Evolutionary conservation across 1,139 yeast species (phyloP), one percentile per base, ranked within the genome.

Genomic region (Citeromyces siamensis): DNA sequence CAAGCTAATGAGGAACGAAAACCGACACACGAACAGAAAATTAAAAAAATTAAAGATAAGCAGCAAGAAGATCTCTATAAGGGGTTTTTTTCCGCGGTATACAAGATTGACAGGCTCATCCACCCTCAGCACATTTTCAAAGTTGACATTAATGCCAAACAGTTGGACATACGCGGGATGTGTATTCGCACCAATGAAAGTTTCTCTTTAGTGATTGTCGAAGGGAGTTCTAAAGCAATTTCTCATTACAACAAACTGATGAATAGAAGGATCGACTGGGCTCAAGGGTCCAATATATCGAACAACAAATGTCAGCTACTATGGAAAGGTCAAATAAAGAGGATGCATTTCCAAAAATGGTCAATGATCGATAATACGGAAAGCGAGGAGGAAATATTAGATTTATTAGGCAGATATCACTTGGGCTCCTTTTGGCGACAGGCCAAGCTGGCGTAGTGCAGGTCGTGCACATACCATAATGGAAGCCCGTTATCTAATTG

Each of bases 81-180:
- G 26, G 94, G 94, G 0, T 57, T 62, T 23, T 62, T 50, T 46
- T 62, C 83, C 17, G 66, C 74, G 2, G 86, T 82, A 1, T 85
- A 75, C 52, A 62, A 64, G 19, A 60, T 86, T 6, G 60, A 64
- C 20, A 56, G 60, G 29, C 56, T 84, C 18, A 61, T 62, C 1
- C 79, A 79, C 50, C 78, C 82, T 0, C 75, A 76, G 43, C 84
- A 83, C 44, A 59, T 70, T 34, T 85, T 64, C 56, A 85, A 85
- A 50, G 66, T 86, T 16, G 86, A 82, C 47, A 71, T 70, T 41
- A 86, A 84, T 56, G 94, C 95, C 3, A 73, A 74, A 45, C 93
- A 86, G 49, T 53, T 75, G 41, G 71, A 66, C 6, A 57, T 88
- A 23, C 62, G 60, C 6, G 97, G 97, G 0, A 61, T 78, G 22